Percentiles rank a stretch among this genome's conserved stretches.
These are phyloP conservation scores for Alternaria infectoria DNA, from an alignment of 2,329 filamentous ascomycete species.

Conservation along the genomic window DNA sequence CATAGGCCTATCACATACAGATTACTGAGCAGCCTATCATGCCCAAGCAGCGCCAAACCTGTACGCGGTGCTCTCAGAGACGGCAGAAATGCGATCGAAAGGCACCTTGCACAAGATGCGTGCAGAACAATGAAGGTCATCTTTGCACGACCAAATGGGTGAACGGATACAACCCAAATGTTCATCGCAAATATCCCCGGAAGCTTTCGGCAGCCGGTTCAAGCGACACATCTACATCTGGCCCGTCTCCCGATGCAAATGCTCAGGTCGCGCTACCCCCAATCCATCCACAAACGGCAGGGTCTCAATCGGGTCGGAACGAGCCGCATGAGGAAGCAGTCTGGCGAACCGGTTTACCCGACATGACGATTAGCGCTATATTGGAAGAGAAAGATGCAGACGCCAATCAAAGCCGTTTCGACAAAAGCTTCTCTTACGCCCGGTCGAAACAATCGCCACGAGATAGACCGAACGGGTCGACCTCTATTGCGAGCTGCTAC, in stretches of 20 bases:
- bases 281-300: background rate
- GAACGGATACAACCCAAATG: constrained; percentile 39
- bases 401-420: constrained; percentile 14
- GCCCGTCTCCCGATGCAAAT: background rate
- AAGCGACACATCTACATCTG: constrained; percentile 15
- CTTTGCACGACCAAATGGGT: constrained; percentile 43
- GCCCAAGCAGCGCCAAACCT: constrained; percentile 43
- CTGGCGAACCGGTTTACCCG: constrained; percentile 27
- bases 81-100: constrained; percentile 45
- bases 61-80: constrained; percentile 35
- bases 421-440: constrained; percentile 23
- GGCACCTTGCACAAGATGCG: constrained; percentile 31
- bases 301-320: background rate
- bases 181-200: constrained; percentile 39
- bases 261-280: background rate
- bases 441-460: constrained; percentile 13
- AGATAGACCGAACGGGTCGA: background rate
- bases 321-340: constrained; percentile 10
- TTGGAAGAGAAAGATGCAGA: constrained; percentile 32
- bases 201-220: constrained; percentile 7
- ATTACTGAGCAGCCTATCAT: constrained; percentile 14
- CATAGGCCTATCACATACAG: background rate
- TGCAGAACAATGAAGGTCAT: constrained; percentile 40
- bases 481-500: constrained; percentile 17
- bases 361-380: constrained; percentile 34